Conservation (phyloP, 2,329 filamentous ascomycete species). For the Colletotrichum lentis region DNA sequence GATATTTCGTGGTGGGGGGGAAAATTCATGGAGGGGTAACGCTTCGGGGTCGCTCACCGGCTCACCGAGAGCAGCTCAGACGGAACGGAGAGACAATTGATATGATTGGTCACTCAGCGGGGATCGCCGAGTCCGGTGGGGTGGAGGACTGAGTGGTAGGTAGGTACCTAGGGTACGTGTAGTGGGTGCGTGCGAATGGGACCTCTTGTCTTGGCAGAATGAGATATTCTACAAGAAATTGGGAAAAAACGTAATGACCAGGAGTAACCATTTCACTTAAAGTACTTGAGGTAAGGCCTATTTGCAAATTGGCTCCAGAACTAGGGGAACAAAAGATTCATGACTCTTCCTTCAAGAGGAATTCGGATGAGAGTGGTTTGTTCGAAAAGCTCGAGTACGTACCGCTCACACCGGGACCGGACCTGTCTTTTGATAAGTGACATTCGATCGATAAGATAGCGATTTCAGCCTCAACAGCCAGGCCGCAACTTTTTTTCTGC, state of each 20-base stretch:
- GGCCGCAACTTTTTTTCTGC: conserved; percentile 34
- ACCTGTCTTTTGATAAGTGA: conserved; percentile 6
- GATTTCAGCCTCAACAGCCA: conserved; percentile 3
- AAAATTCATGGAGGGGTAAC: conserved; percentile 38
- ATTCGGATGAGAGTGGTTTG: conserved; percentile 21
- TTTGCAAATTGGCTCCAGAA: background rate
- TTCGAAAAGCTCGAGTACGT: conserved; percentile 2
- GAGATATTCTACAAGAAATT: fast-evolving
- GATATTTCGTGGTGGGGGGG: conserved; percentile 38
- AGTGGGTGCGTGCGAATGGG: background rate
- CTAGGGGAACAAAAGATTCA: background rate
- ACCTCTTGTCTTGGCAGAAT: too few relatives aligned
- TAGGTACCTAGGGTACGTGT: background rate
- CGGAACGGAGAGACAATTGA: background rate
- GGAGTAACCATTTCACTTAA: background rate
- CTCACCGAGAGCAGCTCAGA: conserved; percentile 29
- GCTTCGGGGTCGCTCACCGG: background rate
- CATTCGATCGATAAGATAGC: background rate
- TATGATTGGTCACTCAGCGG: conserved; percentile 31
- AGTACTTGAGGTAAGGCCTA: background rate
- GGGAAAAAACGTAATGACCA: fast-evolving
- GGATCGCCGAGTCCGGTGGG: background rate
- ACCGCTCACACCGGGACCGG: conserved; percentile 10
- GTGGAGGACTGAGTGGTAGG: too few relatives aligned
- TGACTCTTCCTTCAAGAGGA: conserved; percentile 21